Evolutionary conservation across 306 rosid genomes (phyloP), one percentile per base, ranked within the genome.

Genomic region (Ziziphus jujuba): DNA sequence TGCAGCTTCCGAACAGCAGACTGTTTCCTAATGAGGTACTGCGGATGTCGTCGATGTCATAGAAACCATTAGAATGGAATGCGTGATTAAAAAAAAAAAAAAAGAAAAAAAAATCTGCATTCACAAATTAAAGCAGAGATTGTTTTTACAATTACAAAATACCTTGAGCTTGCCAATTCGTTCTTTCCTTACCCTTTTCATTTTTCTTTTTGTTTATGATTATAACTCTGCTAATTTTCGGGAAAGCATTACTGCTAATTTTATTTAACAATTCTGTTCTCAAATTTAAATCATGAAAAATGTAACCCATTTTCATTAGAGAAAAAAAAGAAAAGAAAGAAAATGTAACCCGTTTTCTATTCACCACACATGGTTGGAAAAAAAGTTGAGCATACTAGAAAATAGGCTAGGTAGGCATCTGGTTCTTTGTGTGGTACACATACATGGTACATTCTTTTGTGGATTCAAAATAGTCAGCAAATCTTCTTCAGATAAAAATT

Each of bases 1-100:
- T 77, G 78, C 61, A 76, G 47, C 65, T 77, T 82, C 79, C 78
- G 59, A 35, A 60, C 66, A 64, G 84, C 40, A 38, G 60, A 61
- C 34, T 79, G 89, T 80, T 77, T 87, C 74, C 58, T 74, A 71
- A 61, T 75, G 7, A 59, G 72, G 72, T 77, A 61, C 98, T 92
- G 86, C 78, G 65, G 35, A 69, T 43, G 75, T 67, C 48, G 69
- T 58, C 55, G 70, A 75, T 33, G 52, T 53, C 43, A 72, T 55
- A 52, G n/a, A 40, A 57, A 72, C 53, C 8, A 44, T 13, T 28
- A 53, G 53, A 3, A n/a, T 55, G 5, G 25, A 54, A 50, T 1
- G 7, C 22, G 5, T 6, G 55, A 16, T 20, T 5, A 4, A 50
- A n/a, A 16, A 50, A 47, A 3, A 47, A 47, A 10, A 47, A 47